These are phyloP conservation scores for Plasmodium knowlesi DNA, from an alignment of 169 alveolate species.

Conservation along the genomic window DNA sequence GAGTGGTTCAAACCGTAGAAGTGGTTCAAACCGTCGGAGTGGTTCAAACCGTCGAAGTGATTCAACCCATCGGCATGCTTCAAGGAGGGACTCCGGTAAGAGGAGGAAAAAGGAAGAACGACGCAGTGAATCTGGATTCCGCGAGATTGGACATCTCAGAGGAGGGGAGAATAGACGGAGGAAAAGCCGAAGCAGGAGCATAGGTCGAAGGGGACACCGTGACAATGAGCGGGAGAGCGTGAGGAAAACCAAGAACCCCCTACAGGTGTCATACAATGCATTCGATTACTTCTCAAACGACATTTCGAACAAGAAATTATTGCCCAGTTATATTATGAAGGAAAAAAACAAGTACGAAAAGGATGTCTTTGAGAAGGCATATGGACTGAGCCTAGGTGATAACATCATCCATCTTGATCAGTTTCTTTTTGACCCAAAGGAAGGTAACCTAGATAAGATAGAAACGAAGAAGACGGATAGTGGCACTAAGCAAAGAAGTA, in stretches of 20 bases:
- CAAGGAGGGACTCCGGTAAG: not conserved
- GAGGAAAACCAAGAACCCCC: not conserved
- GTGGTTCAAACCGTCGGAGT: not conserved
- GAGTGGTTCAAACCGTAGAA: not conserved
- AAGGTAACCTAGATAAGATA: not conserved
- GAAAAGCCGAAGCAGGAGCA: not conserved
- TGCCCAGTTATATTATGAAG: slow-evolving; percentile 17
- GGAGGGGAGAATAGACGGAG: not conserved
- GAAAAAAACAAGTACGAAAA: slow-evolving; percentile 60
- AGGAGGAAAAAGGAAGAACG: not conserved
- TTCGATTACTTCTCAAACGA: slow-evolving; percentile 30
- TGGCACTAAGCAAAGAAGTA: not conserved
- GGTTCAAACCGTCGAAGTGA: not conserved
- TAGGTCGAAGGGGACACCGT: not conserved
- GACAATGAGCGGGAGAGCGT: not conserved
- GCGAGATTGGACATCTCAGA: not conserved
- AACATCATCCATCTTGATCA: not conserved
- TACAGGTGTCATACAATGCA: slow-evolving; percentile 32
- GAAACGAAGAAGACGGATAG: not conserved
- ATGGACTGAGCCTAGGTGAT: slow-evolving; percentile 36
- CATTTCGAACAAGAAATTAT: not conserved
- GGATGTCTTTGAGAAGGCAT: slow-evolving; percentile 58
- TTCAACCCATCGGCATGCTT: not conserved
- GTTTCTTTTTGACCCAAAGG: slow-evolving; percentile 20
- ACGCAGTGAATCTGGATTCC: not conserved